Base-by-base conservation (phyloP, 441 rosid species). In the Macaranga tanarius region DNA sequence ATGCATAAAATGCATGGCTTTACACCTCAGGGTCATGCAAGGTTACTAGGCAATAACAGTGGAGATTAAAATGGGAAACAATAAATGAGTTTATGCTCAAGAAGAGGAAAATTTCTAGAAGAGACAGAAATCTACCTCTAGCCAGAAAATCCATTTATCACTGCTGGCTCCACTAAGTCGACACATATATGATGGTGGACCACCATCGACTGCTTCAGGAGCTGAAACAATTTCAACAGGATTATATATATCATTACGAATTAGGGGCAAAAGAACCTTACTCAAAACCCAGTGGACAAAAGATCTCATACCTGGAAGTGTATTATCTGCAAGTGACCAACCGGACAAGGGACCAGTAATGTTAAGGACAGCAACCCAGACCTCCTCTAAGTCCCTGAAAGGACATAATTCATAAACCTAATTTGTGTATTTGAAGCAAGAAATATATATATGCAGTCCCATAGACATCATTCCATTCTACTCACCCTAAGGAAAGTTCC, bases 401-500 rank as follows among this genome's bases (percentile, higher is more conserved):
- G 19, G 52, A 64, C 50, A 70, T 28, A 67, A 57, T 17, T 7
- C 31, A 57, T 45, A 71, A 65, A 73, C 62, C 58, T 67, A 7
- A 34, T 34, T 58, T 70, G 20, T 22, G 23, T 22, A 22, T 40
- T 62, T 23, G 50, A 60, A 67, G 45, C 20, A 44, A 11, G 10
- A 2, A 11, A 13, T 4, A 28, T 45, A 42, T 45, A 59, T 34
- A 60, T 23, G 62, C 62, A 64, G 25, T 51, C 64, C 64, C 31
- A 50, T 52, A 28, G 28, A 51, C 31, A 67, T 48, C 56, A 62
- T 50, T 42, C 38, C 7, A 45, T 70, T 65, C 15, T 57, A 83
- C 99, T 87, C 67, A 93, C 99, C 99, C 99, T 44, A 93, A 72
- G 78, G 97, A 89, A 77, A 95, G 87, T 74, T 95, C 90, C 84